phyloP scores from a whole-genome alignment of 257 asterid species.

The Nicotiana otophora region DNA sequence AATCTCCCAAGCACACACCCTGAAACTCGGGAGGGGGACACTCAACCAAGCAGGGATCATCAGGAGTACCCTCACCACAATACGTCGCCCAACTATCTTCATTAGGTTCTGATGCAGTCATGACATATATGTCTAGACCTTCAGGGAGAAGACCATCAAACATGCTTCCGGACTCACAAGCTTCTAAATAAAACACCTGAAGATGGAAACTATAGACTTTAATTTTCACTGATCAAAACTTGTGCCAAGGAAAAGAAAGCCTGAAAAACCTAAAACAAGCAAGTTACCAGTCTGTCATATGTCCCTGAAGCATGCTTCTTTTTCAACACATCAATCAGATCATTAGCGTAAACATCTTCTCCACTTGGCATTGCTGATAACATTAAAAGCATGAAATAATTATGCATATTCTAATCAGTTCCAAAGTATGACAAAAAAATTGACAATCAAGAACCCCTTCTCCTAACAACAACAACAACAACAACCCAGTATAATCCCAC shows the following conservation, averaged over 20 bases:
- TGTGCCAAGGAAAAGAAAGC: not conserved
- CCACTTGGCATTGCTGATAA: conserved; percentile 68
- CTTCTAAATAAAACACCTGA: conserved; percentile 88
- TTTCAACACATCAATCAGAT: conserved; percentile 50
- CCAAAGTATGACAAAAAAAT: not conserved
- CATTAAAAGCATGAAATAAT: not conserved
- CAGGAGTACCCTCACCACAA: conserved; percentile 82
- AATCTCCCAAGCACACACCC: conserved; percentile 48
- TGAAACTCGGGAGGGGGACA: not conserved
- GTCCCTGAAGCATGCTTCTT: conserved; percentile 78
- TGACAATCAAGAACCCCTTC: not conserved
- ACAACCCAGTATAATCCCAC: too few relatives aligned
- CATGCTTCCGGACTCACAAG: conserved; percentile 95
- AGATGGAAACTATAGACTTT: not conserved
- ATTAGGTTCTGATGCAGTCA: conserved; percentile 87
- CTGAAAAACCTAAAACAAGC: not conserved
- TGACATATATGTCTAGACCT: conserved; percentile 75
- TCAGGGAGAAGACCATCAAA: conserved; percentile 90
- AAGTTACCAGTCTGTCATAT: conserved; percentile 73
- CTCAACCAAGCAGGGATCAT: conserved; percentile 55
- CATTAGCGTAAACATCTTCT: conserved; percentile 66
- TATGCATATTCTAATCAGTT: not conserved
- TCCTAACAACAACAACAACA: too few relatives aligned
- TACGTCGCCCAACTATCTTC: conserved; percentile 96
- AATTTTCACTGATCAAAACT: not conserved